Conservation (phyloP, 352 stramenopile genomes). For the Phytopythium litorale region DNA sequence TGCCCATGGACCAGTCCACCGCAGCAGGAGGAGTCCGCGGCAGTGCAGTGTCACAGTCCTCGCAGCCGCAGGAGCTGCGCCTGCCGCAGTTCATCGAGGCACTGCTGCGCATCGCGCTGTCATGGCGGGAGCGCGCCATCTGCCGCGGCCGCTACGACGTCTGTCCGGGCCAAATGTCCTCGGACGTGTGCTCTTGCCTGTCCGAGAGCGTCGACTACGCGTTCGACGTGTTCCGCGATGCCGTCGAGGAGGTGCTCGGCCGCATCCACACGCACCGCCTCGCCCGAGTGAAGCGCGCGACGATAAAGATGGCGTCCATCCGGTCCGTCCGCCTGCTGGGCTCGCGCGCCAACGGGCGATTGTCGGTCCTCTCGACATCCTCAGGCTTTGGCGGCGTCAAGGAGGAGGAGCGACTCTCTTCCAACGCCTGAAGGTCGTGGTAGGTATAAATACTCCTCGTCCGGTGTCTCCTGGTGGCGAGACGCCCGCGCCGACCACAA, state of each 20-base stretch:
- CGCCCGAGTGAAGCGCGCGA: slow-evolving; percentile 20
- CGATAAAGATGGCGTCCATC: slow-evolving; percentile 28
- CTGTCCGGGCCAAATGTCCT: slow-evolving; percentile 44
- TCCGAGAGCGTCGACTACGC: slow-evolving; percentile 22
- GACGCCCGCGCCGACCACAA: neutral
- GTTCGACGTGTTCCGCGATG: slow-evolving; percentile 39
- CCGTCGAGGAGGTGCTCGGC: slow-evolving; percentile 39
- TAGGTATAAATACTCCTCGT: neutral
- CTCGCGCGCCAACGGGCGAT: neutral
- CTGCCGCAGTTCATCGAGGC: slow-evolving; percentile 53
- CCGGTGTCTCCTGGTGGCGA: neutral
- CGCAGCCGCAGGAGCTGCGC: slow-evolving; percentile 23
- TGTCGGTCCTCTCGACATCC: neutral
- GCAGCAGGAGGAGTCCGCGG: slow-evolving; percentile 9
- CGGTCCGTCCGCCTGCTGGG: slow-evolving; percentile 1
- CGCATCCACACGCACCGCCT: slow-evolving; percentile 27
- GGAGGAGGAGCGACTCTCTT: neutral
- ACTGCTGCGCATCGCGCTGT: slow-evolving; percentile 38
- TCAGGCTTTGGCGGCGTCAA: neutral
- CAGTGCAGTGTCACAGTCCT: neutral
- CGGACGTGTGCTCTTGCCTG: slow-evolving; percentile 37
- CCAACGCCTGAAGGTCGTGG: neutral
- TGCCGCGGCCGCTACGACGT: slow-evolving; percentile 52
- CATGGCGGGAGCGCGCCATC: slow-evolving; percentile 42
- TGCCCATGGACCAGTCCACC: slow-evolving; percentile 21